phyloP scores from a whole-genome alignment of 2,329 filamentous ascomycete species.

The Calonectria pauciramosa region DNA sequence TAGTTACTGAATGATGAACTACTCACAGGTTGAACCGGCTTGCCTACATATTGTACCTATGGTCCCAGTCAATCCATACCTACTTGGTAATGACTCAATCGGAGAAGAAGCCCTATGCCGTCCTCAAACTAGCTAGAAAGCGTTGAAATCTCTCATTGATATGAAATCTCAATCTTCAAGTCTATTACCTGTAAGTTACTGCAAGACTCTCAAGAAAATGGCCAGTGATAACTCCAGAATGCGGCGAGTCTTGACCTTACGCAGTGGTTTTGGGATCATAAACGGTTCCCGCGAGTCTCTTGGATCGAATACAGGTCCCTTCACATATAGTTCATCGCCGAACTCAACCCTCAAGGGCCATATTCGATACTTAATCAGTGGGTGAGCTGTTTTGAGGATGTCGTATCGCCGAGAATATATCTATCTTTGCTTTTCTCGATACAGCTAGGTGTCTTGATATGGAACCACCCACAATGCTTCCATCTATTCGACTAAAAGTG shows the following conservation, averaged over 20 bases:
- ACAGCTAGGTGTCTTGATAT: constrained; percentile 42
- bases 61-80: neutral
- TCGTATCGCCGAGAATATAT: constrained; percentile 53
- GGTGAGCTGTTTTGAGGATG: constrained; percentile 52
- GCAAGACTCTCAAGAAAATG: constrained; percentile 24
- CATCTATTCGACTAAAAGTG: too few species aligned
- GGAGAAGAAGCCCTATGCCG: neutral
- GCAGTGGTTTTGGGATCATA: constrained; percentile 46
- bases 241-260: constrained; percentile 50
- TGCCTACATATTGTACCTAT: neutral
- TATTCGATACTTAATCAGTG: constrained; percentile 1
- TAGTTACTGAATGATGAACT: too few species aligned
- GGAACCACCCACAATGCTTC: neutral
- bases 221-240: constrained; percentile 14
- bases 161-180: constrained; percentile 36
- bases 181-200: constrained; percentile 34
- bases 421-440: constrained; percentile 57
- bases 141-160: constrained; percentile 32
- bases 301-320: neutral
- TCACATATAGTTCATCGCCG: constrained; percentile 27
- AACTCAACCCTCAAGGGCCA: constrained; percentile 29
- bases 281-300: constrained; percentile 46
- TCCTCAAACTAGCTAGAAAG: constrained; percentile 30
- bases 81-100: neutral
- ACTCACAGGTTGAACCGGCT: too few species aligned